Percentiles rank a stretch among this genome's conserved stretches.
Evolutionary conservation across 2,329 filamentous ascomycete species (phyloP).

Genomic region (Penicillium sp.): DNA sequence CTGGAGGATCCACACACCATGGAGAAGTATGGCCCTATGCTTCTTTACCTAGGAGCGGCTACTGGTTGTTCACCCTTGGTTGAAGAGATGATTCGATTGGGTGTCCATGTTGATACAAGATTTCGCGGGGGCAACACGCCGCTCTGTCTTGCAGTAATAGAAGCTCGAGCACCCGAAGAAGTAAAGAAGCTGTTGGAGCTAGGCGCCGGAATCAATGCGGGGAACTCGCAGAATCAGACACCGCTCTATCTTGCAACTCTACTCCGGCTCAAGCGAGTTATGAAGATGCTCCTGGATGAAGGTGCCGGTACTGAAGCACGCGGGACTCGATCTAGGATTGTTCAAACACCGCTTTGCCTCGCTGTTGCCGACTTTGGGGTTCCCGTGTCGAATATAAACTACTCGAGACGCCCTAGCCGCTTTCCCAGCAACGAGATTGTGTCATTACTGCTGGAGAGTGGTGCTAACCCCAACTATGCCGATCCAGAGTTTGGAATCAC

Average conservation of each 20-base stretch:
- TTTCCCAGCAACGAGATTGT: background rate
- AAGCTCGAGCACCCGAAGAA: background rate
- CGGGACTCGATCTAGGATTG: background rate
- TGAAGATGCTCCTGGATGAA: background rate
- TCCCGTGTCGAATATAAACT: background rate
- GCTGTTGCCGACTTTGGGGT: background rate
- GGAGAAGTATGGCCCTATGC: background rate
- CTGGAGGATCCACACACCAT: background rate
- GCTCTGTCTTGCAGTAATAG: conserved; percentile 1
- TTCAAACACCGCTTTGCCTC: background rate
- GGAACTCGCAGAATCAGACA: background rate
- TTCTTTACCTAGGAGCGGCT: background rate
- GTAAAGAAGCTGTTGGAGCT: background rate
- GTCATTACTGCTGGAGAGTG: background rate
- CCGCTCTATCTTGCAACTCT: conserved; percentile 1
- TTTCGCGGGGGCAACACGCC: background rate
- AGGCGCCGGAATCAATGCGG: background rate
- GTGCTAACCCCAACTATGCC: background rate
- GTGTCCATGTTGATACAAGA: background rate
- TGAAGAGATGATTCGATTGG: background rate
- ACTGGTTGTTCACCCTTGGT: background rate
- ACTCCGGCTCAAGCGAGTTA: background rate
- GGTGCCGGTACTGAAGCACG: background rate
- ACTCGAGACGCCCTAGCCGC: background rate
- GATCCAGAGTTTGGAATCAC: background rate